Percentiles rank a stretch among this genome's conserved stretches.
These are phyloP conservation scores for Casuarina equisetifolia DNA, from an alignment of 306 rosid species.

Conservation along the genomic window DNA sequence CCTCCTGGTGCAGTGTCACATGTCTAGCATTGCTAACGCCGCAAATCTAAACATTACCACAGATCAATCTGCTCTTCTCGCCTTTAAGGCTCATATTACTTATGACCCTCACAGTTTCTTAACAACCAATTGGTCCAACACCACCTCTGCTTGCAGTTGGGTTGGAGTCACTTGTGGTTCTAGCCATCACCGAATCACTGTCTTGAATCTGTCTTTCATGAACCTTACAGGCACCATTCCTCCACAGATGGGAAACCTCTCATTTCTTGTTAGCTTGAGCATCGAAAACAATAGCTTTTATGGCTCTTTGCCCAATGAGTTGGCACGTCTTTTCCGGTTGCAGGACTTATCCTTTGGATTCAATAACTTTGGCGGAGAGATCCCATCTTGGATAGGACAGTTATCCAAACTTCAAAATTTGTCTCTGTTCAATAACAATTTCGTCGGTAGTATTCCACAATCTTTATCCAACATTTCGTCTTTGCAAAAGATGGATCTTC, in stretches of 20 bases:
- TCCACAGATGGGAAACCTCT: no score
- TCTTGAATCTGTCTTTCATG: background rate
- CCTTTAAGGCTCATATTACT: background rate
- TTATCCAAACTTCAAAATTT: no score
- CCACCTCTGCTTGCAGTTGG: background rate
- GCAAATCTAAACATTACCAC: background rate
- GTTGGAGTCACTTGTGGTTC: background rate
- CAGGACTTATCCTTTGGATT: no score
- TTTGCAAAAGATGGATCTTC: background rate
- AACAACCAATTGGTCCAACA: background rate
- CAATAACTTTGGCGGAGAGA: no score
- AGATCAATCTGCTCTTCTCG: background rate
- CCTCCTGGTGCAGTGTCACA: background rate
- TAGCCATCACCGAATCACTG: background rate
- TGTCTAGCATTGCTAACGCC: background rate
- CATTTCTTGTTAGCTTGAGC: no score
- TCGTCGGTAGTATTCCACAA: background rate
- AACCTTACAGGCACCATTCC: background rate
- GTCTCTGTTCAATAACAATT: no score
- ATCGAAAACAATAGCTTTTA: no score
- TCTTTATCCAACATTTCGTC: background rate
- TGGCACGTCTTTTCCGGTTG: no score
- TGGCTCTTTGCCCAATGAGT: no score
- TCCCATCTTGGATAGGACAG: no score
- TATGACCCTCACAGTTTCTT: background rate